phyloP scores from a whole-genome alignment of 148 eudicot genomes.

The Nepenthes mirabilis region DNA sequence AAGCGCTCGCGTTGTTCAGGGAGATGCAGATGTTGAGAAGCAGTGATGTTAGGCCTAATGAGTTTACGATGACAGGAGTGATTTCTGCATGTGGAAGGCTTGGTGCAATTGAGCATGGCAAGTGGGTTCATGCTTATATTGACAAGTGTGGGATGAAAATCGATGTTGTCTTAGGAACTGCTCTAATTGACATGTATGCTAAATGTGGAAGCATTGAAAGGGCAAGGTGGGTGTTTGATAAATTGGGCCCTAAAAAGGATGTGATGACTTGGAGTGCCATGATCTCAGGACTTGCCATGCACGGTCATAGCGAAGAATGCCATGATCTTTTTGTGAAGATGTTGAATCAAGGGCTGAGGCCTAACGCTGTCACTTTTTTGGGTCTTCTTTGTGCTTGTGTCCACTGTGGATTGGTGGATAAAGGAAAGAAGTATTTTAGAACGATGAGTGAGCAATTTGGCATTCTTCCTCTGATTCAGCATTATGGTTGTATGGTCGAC shows the following conservation, averaged over 20 bases:
- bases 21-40: conserved; percentile 13
- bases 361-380: conserved; percentile 18
- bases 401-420: conserved; percentile 19
- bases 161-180: conserved; percentile 20
- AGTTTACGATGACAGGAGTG: conserved; percentile 19
- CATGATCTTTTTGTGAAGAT: conserved; percentile 13
- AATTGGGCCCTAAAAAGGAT: conserved; percentile 17
- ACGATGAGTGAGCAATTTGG: conserved; percentile 19
- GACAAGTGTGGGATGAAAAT: conserved; percentile 14
- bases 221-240: conserved; percentile 17
- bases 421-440: conserved; percentile 14
- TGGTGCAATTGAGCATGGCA: conserved; percentile 25
- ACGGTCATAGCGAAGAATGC: conserved; percentile 17
- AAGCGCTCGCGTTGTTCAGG: conserved; percentile 17
- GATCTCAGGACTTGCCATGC: conserved; percentile 27
- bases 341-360: conserved; percentile 13
- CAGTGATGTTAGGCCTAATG: conserved; percentile 14
- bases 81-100: conserved; percentile 19
- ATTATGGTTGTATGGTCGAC: conserved; percentile 32
- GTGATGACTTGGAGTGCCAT: conserved; percentile 25
- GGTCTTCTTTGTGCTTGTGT: conserved; percentile 27
- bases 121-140: conserved; percentile 24
- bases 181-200: conserved; percentile 25
- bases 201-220: conserved; percentile 29
- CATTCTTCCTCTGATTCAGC: conserved; percentile 17